phyloP scores from a whole-genome alignment of 2,329 filamentous ascomycete species.

The Cladobotryum mycophilum region DNA sequence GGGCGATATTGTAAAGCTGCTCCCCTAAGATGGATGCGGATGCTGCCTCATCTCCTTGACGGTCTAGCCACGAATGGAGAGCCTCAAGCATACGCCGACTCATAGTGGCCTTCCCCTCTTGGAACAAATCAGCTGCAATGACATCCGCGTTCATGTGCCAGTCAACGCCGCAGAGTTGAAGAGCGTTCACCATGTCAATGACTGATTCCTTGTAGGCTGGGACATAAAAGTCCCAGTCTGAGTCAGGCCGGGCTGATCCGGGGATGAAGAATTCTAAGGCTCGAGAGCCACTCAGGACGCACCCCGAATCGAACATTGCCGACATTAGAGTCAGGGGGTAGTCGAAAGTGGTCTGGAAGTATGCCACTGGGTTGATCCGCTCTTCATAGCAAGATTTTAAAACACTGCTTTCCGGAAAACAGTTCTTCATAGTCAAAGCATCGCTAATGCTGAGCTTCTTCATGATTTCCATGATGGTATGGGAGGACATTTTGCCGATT shows the following conservation, averaged over 20 bases:
- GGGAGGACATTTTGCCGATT: no score
- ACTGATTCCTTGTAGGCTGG: slow-evolving; percentile 11
- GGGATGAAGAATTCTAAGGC: slow-evolving; percentile 12
- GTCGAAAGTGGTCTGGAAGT: slow-evolving; percentile 8
- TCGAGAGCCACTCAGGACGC: slow-evolving; percentile 8
- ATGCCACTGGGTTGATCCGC: slow-evolving; percentile 3
- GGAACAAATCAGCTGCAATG: background rate
- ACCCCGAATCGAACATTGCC: slow-evolving; percentile 10
- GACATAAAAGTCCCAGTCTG: slow-evolving; percentile 10
- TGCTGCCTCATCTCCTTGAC: background rate
- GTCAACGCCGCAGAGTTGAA: slow-evolving; percentile 6
- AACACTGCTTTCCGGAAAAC: slow-evolving; percentile 1
- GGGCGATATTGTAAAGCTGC: background rate
- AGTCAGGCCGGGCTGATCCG: background rate
- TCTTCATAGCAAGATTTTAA: background rate
- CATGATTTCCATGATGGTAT: slow-evolving; percentile 4
- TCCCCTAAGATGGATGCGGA: background rate
- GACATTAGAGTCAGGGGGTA: slow-evolving; percentile 11
- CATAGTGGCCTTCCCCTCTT: background rate
- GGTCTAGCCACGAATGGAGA: background rate
- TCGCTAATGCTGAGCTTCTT: slow-evolving; percentile 11
- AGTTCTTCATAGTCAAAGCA: slow-evolving; percentile 2
- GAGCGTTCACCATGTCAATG: slow-evolving; percentile 10
- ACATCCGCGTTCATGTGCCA: slow-evolving; percentile 2
- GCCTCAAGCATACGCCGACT: background rate